Evolutionary conservation across 2,329 filamentous ascomycete species (phyloP), one percentile per base, ranked within the genome.

Genomic region (Alternaria brassicae): DNA sequence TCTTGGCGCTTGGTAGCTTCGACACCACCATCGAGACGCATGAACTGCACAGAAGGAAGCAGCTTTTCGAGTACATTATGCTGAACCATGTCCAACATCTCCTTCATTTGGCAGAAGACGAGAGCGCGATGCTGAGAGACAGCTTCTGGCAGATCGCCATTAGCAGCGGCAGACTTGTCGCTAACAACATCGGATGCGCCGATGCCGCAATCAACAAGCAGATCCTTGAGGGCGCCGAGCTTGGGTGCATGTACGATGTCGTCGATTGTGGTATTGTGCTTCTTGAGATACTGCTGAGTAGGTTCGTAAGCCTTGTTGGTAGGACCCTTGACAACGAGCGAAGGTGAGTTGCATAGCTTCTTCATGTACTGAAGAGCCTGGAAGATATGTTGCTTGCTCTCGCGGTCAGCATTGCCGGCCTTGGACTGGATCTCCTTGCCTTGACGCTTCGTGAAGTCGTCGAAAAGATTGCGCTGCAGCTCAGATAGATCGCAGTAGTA

Each of bases 41-140:
- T 86, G 75, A 90, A 97, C 36, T 96, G 95, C 6, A 97, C 93
- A 0, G 90, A 91, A 1, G 95, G 95, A n/a, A 99, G 85, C 80
- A 98, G 85, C 72, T 91, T 90, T 77, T 92, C 92, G 37, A 99
- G 81, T 1, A 99, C 95, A 58, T 94, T 93, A 70, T 91, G 92
- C 75, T 98, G 93, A 2, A 99, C 96, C 87, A 99, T 98, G 78
- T 99, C 95, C 23, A 99, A 85, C 96, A 99, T 99, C 78, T 99
- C 95, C 80, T 99, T 99, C 92, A 99, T 97, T 77, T 99, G 95
- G 72, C 95, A 99, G 84, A 99, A 99, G 67, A 99, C 91, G 27
- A 99, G 86, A 0, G 95, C 96, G 42, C 95, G 91, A 76, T 99
- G 95, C 28, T 94, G 95, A 62, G 95, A 97, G 76, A 99, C 96